phyloP scores from a whole-genome alignment of 2,329 filamentous ascomycete species.

The Geosmithia flava region DNA sequence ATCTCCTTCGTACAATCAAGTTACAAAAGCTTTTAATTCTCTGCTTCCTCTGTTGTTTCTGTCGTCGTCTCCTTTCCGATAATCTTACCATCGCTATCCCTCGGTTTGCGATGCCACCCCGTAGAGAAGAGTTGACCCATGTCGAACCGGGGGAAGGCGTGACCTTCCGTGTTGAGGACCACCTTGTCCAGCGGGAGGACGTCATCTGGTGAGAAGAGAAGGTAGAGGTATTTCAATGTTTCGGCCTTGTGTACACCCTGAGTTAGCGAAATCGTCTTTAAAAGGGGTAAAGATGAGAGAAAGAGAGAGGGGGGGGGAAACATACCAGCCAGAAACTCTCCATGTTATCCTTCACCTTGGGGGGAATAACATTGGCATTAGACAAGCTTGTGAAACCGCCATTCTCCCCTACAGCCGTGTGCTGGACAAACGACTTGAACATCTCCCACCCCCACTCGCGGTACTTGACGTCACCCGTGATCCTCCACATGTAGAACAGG shows the following conservation, averaged over 20 bases:
- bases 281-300: constrained; percentile 5
- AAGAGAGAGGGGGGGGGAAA: constrained; percentile 6
- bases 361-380: constrained; percentile 62
- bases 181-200: constrained; percentile 75
- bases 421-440: constrained; percentile 81
- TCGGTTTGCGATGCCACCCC: constrained; percentile 64
- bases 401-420: constrained; percentile 67
- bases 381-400: constrained; percentile 73
- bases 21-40: too few species aligned
- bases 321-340: constrained; percentile 95
- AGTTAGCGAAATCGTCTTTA: background rate
- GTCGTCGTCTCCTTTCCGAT: background rate
- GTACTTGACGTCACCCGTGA: constrained; percentile 82
- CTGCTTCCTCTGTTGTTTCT: background rate
- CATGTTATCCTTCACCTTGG: constrained; percentile 75
- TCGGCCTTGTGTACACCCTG: constrained; percentile 52
- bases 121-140: constrained; percentile 66
- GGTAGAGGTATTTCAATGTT: constrained; percentile 94
- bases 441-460: constrained; percentile 98
- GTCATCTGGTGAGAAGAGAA: constrained; percentile 78
- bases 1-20: background rate
- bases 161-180: constrained; percentile 93
- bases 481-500: constrained; percentile 97
- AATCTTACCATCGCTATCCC: constrained; percentile 28
- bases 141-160: constrained; percentile 79